Base-by-base conservation (phyloP, 2,329 filamentous ascomycete genomes). In the Nemania bipapillata region DNA sequence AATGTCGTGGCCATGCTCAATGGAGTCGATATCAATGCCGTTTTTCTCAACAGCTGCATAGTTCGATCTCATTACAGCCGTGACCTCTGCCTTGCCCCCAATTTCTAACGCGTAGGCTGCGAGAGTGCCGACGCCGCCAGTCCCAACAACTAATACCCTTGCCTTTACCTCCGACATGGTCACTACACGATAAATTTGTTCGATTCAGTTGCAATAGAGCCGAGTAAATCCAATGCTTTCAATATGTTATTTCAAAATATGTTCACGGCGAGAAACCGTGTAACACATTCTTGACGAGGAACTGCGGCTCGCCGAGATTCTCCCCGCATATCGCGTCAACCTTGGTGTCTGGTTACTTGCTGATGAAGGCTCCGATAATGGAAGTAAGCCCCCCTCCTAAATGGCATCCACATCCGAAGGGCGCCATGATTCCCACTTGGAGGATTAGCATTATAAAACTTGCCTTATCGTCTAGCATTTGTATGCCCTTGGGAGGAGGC, bases 41-140 rank as follows among this genome's bases (percentile, higher is more conserved):
- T 81, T 74, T 6, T 81, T 73, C 8, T 76, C 72, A 9, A 87
- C 87, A 0, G 76, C 77, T 0, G 79, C 76, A 76, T 83, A 89
- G 72, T 89, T 90, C 0, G 87, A 89, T 20, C 87, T 82, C 42
- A 88, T 77, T 0, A 89, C 83, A 0, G 83, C 79, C 0, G 87
- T 87, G 3, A 89, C 86, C 8, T 74, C 78, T n/a, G 86, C 85
- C 22, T 80, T 77, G 7, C 82, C 82, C 4, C 85, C 85, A 5
- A 78, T 74, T 74, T 89, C 84, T 20, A 90, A 80, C 28, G 84
- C 84, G 50, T 86, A 83, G 4, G 86, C 86, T 3, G 85, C 84
- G 73, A 89, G 86, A 0, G 86, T 84, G 26, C 87, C 87, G 1
- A 89, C 83, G 6, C 85, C 86, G 8, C 87, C 87, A 9, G 81